Evolutionary conservation across 495 filamentous ascomycete genomes (phyloP).

Genomic region (Penicillium ochrochloron): DNA sequence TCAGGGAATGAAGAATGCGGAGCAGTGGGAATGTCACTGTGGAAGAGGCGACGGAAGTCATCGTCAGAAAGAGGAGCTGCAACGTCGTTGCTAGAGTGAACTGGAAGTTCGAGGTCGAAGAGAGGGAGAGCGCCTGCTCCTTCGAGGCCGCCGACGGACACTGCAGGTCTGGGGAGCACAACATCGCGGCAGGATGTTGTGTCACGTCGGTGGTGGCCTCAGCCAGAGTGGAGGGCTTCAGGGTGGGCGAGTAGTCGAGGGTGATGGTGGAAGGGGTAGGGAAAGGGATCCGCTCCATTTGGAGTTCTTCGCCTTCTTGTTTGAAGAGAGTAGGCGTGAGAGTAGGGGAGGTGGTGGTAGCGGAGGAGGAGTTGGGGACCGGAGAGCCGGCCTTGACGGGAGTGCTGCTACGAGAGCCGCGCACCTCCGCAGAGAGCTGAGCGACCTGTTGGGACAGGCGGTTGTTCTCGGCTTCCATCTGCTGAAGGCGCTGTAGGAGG

Average conservation of each 20-base stretch:
- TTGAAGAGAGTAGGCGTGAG: conserved; percentile 58
- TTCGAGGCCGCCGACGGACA: conserved; percentile 85
- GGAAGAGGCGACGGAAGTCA: conserved; percentile 70
- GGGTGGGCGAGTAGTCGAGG: conserved; percentile 54
- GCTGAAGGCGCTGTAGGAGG: conserved; percentile 65
- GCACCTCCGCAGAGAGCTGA: conserved; percentile 63
- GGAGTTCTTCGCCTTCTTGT: conserved; percentile 57
- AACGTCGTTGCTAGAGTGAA: conserved; percentile 40
- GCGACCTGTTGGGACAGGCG: conserved; percentile 68
- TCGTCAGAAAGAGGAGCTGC: conserved; percentile 65
- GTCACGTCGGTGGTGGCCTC: conserved; percentile 80
- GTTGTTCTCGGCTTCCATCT: conserved; percentile 68
- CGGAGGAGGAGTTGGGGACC: conserved; percentile 8
- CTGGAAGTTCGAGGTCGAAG: conserved; percentile 53
- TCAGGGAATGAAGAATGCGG: conserved; percentile 77
- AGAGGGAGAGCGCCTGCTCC: conserved; percentile 57
- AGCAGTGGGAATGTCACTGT: conserved; percentile 70
- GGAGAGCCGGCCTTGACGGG: conserved; percentile 44
- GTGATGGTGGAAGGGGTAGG: conserved; percentile 51
- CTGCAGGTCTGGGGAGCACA: conserved; percentile 93
- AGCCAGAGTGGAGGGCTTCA: conserved; percentile 59
- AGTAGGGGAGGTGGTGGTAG: conserved; percentile 48
- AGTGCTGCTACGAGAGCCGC: conserved; percentile 50
- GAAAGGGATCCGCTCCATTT: conserved; percentile 53
- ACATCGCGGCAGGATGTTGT: conserved; percentile 99